Evolutionary conservation across 345 rosid species (phyloP), one percentile per base, ranked within the genome.

Genomic region (Orychophragmus violaceus): DNA sequence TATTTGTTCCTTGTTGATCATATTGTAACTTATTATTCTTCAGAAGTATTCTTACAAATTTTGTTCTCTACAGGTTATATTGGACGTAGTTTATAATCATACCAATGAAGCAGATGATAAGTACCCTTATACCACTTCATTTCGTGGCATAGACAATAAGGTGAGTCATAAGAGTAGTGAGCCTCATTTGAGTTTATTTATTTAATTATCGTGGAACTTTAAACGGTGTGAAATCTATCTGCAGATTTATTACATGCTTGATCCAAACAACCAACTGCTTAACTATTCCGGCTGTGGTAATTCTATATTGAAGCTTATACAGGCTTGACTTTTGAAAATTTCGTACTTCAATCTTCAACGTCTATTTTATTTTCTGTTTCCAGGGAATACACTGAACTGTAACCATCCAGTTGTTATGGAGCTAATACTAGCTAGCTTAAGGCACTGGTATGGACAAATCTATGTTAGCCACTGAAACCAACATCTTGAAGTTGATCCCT

Each of bases 51-150:
- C 59, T 48, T 59, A 71, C 59, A 39, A 10, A 8, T 50, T 0
- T 52, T 67, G 5, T 5, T 25, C 28, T 64, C 52, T 72, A 39
- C 81, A 93, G 98, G 91, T 90, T 49, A 87, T 89, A 74, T 81
- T 93, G 89, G 98, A 93, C 76, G 98, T 93, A 41, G 98, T 87
- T 62, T 93, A 86, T 70, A 90, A 93, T 75, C 98, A 93, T 69
- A 87, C 98, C 51, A 93, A 93, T 76, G 98, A 93, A 79, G 96
- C 84, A 68, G 98, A 86, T 69, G 94, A 93, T 66, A 59, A 71
- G 61, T 33, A 85, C 81, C 91, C 97, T 58, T 86, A 89, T 69
- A 80, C 91, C 51, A 90, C 94, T 60, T 93, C 98, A 53, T 93
- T 93, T 64, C 96, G 97, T 76, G 98, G 97, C 60, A 87, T 93